Base-by-base conservation (phyloP, 2,329 filamentous ascomycete genomes). In the Eutypella sp. region DNA sequence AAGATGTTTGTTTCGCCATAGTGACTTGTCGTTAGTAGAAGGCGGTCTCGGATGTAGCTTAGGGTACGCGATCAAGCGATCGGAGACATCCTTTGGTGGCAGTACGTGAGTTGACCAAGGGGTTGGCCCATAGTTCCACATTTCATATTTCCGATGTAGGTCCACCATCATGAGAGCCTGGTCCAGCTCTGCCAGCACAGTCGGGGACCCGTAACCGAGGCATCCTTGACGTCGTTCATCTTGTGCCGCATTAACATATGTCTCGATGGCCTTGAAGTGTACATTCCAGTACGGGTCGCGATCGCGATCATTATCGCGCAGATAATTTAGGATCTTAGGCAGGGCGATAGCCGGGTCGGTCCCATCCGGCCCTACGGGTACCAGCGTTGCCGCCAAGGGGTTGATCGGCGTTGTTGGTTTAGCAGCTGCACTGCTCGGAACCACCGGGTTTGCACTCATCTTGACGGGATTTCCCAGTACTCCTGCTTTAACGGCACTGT, bases 281-380 rank as follows among this genome's bases (percentile, higher is more conserved):
- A 13, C 9, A 5, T 40, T 6, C 54, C 55, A 63, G 37, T 63
- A 51, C 1, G 62, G 38, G 46, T 66, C 68, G 15, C 70, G 66
- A 46, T 72, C 66, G 5, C 60, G 54, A 50, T 80, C 73, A 49
- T 75, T 69, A 24, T 77, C 73, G 3, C 67, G 56, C 19, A 81
- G 69, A 49, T 76, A 81, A 50, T 69, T 71, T 37, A 62, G 47
- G 25, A 71, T 56, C 25, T 49, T 53, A 2, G 67, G 68, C 1
- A 67, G 54, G 18, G 56, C 56, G 40, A 67, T 56, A 27, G 55
- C 60, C 51, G 67, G 69, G 29, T 65, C 63, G 29, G 61, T 62
- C 45, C 68, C 68, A 2, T 47, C 42, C 24, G 55, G 45, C 25
- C 47, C 49, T 37, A 51, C 44, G 16, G 45, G 3, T 5, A 48